Conservation (phyloP, 179 eudicot genomes). For the Patellifolia procumbens region DNA sequence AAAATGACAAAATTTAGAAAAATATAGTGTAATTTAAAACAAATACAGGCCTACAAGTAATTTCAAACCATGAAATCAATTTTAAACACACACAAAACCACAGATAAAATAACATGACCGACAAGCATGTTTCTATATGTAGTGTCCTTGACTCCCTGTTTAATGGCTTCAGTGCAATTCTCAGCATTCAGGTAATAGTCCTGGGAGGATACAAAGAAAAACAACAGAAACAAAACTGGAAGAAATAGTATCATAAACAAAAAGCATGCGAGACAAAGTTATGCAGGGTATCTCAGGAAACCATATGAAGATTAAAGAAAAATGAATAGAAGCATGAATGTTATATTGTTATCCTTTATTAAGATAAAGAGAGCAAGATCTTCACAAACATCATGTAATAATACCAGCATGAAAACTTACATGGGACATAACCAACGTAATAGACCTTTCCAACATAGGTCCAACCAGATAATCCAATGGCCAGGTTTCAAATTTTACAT, state of each 20-base stretch:
- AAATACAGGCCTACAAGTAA: too few species aligned
- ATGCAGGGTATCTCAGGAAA: background rate
- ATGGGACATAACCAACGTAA: conserved; percentile 53
- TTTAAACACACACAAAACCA: background rate
- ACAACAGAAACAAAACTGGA: background rate
- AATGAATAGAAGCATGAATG: background rate
- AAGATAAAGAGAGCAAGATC: background rate
- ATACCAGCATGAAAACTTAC: conserved; percentile 47
- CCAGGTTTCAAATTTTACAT: conserved; percentile 71
- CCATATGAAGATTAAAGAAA: background rate
- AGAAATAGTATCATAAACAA: background rate
- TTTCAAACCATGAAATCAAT: too few species aligned
- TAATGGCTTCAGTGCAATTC: background rate
- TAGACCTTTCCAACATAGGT: conserved; percentile 63
- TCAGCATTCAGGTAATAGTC: background rate
- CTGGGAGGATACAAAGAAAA: background rate
- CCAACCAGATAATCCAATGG: conserved; percentile 72
- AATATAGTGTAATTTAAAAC: too few species aligned
- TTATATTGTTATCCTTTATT: background rate
- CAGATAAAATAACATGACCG: background rate
- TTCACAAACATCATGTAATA: background rate
- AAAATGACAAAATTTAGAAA: too few species aligned
- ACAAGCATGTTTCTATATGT: background rate
- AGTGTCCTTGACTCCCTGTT: background rate
- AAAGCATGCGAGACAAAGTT: too few species aligned